A percentile compares a stretch with the other conserved stretches of the same genome.
Evolutionary conservation across 2,329 filamentous ascomycete species (phyloP).

Genomic region (Fusarium cicatricum): DNA sequence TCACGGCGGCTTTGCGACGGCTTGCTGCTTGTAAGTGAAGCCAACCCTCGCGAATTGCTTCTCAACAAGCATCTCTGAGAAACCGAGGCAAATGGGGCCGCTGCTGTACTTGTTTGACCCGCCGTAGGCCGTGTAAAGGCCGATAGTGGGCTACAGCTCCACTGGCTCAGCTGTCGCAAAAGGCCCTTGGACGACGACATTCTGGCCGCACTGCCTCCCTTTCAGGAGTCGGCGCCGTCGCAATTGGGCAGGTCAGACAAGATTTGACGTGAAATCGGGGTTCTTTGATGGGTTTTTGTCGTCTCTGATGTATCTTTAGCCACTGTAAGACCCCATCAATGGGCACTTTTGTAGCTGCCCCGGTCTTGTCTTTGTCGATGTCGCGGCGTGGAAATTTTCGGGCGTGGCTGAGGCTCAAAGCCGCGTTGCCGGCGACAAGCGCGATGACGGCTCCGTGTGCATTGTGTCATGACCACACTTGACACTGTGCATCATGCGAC

Average conservation of each 20-base stretch:
- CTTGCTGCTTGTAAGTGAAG: slow-evolving; percentile 23
- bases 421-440: slow-evolving; percentile 39
- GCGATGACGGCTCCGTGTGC: slow-evolving; percentile 35
- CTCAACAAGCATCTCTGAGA: slow-evolving; percentile 1
- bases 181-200: slow-evolving; percentile 42
- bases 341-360: slow-evolving; percentile 41
- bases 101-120: not conserved
- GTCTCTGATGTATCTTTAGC: slow-evolving; percentile 17
- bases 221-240: slow-evolving; percentile 31
- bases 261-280: slow-evolving; percentile 17
- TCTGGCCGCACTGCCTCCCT: slow-evolving; percentile 30
- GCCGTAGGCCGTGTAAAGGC: slow-evolving; percentile 30
- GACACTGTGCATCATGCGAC: slow-evolving; percentile 30
- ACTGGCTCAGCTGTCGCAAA: slow-evolving; percentile 42
- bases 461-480: slow-evolving; percentile 17
- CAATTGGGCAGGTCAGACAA: slow-evolving; percentile 35
- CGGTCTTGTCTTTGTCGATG: slow-evolving; percentile 16
- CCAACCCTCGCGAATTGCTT: slow-evolving; percentile 15
- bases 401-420: slow-evolving; percentile 27
- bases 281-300: slow-evolving; percentile 21
- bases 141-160: slow-evolving; percentile 36
- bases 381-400: slow-evolving; percentile 35
- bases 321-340: slow-evolving; percentile 31
- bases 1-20: slow-evolving; percentile 27
- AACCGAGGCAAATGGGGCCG: slow-evolving; percentile 5